Conservation (phyloP, 192 early-diverging fungal genomes). For the Coemansia sp. region DNA sequence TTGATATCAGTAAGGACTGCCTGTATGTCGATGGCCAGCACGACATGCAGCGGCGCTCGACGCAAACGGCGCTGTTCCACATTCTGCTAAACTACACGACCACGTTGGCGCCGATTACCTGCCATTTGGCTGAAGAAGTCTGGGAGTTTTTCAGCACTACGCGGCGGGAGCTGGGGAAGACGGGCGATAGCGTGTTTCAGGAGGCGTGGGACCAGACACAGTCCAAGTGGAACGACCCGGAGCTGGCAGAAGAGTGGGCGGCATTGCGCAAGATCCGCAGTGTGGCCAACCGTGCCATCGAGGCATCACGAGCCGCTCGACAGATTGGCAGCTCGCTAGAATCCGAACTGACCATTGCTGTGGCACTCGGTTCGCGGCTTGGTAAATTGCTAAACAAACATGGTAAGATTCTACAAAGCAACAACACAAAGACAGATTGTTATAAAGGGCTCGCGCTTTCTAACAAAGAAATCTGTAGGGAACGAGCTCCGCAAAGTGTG, state of each 20-base stretch:
- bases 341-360: constrained; percentile 38
- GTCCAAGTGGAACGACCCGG: constrained; percentile 24
- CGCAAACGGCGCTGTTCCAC: constrained; percentile 65
- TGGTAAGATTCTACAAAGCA: constrained; percentile 5
- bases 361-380: constrained; percentile 24
- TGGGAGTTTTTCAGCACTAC: constrained; percentile 60
- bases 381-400: constrained; percentile 23
- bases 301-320: constrained; percentile 37
- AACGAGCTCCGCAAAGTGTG: constrained; percentile 32
- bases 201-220: constrained; percentile 57
- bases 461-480: constrained; percentile 8
- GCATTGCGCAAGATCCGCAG: constrained; percentile 35
- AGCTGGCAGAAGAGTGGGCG: constrained; percentile 38
- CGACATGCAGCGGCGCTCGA: constrained; percentile 55
- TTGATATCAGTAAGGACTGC: constrained; percentile 77
- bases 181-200: constrained; percentile 58
- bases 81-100: constrained; percentile 62
- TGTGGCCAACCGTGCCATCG: constrained; percentile 42
- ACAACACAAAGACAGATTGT: too few species aligned
- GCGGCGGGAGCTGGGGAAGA: constrained; percentile 42
- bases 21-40: constrained; percentile 60
- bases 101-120: constrained; percentile 63
- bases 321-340: constrained; percentile 51
- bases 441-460: not conserved
- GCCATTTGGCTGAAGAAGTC: constrained; percentile 71